Percentiles rank a stretch among this genome's conserved stretches.
These are phyloP conservation scores for Beauveria caledonica DNA, from an alignment of 2,329 filamentous ascomycete species.

Conservation along the genomic window DNA sequence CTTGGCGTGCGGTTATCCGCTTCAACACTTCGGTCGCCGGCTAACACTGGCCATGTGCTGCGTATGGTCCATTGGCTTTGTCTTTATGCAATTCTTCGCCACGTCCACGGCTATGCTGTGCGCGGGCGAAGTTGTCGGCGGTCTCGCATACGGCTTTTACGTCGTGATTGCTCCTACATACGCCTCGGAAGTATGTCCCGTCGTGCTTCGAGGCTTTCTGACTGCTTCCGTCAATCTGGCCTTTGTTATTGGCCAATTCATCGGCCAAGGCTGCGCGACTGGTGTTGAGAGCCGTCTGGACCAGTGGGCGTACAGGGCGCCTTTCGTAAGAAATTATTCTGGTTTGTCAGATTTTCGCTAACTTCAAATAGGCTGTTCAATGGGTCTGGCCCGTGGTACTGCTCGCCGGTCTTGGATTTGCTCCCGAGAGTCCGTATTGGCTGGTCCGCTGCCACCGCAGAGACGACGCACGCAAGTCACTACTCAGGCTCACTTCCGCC, in stretches of 20 bases:
- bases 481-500: constrained; percentile 35
- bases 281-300: constrained; percentile 30
- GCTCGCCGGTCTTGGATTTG: constrained; percentile 35
- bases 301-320: constrained; percentile 37
- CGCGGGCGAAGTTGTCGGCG: constrained; percentile 53
- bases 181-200: constrained; percentile 52
- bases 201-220: constrained; percentile 47
- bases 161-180: constrained; percentile 52
- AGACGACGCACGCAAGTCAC: constrained; percentile 32
- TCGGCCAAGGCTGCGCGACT: constrained; percentile 40
- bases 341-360: neutral
- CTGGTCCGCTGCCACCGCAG: constrained; percentile 33
- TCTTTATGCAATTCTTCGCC: constrained; percentile 58
- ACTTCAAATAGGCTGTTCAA: constrained; percentile 29
- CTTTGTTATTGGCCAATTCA: constrained; percentile 54
- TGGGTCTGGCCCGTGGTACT: constrained; percentile 42
- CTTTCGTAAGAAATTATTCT: constrained; percentile 16
- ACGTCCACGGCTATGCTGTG: constrained; percentile 45
- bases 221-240: constrained; percentile 55
- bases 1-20: constrained; percentile 19
- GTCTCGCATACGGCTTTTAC: constrained; percentile 53
- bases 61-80: constrained; percentile 38
- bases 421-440: constrained; percentile 45
- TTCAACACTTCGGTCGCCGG: constrained; percentile 36
- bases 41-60: constrained; percentile 37